These are phyloP conservation scores for Acer yangbiense DNA, from an alignment of 345 rosid species.

Conservation along the genomic window DNA sequence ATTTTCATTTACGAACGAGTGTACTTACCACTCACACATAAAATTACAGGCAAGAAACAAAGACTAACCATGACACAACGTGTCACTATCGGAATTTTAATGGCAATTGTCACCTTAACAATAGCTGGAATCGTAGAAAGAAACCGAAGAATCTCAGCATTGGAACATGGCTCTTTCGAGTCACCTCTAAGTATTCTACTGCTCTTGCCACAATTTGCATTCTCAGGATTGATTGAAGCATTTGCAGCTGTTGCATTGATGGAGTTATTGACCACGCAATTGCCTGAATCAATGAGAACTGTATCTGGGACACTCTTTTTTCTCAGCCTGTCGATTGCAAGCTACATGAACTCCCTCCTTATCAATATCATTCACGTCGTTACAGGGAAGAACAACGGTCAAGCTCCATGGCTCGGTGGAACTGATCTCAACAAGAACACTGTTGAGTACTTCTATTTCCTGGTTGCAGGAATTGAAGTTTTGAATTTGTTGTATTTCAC, in stretches of 20 bases:
- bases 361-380: constrained; percentile 20
- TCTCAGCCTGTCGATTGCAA: constrained; percentile 53
- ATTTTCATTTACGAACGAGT: constrained; percentile 58
- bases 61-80: constrained; percentile 55
- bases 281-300: constrained; percentile 80
- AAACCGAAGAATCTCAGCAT: constrained; percentile 43
- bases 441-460: constrained; percentile 41
- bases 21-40: constrained; percentile 36
- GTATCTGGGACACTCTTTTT: constrained; percentile 72
- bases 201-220: constrained; percentile 64
- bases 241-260: constrained; percentile 67
- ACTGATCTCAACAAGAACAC: constrained; percentile 43
- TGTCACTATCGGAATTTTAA: constrained; percentile 54
- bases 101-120: constrained; percentile 56
- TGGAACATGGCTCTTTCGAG: constrained; percentile 37
- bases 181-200: constrained; percentile 44
- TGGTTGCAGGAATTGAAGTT: constrained; percentile 34
- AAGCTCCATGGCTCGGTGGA: constrained; percentile 52
- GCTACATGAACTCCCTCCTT: constrained; percentile 32
- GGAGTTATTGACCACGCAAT: constrained; percentile 66
- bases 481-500: constrained; percentile 47
- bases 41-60: constrained; percentile 30
- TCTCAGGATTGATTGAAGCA: constrained; percentile 69
- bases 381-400: constrained; percentile 24
- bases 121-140: constrained; percentile 55